Conservation (phyloP, 2,329 filamentous ascomycete genomes). For the Diaporthe sp. region DNA sequence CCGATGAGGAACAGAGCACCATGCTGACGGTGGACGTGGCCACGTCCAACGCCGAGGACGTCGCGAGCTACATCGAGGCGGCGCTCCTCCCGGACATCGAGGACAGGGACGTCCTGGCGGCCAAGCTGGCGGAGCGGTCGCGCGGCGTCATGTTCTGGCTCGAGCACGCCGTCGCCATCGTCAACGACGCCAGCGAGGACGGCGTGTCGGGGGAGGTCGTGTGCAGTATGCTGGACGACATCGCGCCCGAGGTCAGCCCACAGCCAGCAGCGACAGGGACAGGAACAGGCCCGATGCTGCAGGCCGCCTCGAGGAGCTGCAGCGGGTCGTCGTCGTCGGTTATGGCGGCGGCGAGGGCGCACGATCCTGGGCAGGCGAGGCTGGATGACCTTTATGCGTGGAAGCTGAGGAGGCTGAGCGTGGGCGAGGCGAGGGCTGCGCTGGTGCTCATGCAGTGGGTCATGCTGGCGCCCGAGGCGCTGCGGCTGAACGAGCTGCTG, state of each 20-base stretch:
- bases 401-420: slow-evolving; percentile 50
- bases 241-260: slow-evolving; percentile 9
- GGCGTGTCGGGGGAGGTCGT: slow-evolving; percentile 52
- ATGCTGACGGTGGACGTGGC: slow-evolving; percentile 48
- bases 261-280: background rate
- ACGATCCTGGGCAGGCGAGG: background rate
- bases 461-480: slow-evolving; percentile 49
- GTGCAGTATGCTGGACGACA: slow-evolving; percentile 39
- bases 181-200: slow-evolving; percentile 53
- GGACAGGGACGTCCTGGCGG: slow-evolving; percentile 47
- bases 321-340: slow-evolving; percentile 14
- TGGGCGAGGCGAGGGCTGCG: slow-evolving; percentile 48
- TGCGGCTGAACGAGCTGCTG: slow-evolving; percentile 50
- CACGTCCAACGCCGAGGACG: slow-evolving; percentile 50
- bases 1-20: slow-evolving; percentile 11
- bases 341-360: background rate
- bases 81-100: slow-evolving; percentile 51
- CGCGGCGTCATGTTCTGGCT: slow-evolving; percentile 52
- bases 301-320: background rate
- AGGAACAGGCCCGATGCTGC: background rate
- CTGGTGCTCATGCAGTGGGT: slow-evolving; percentile 53
- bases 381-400: slow-evolving; percentile 52
- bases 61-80: slow-evolving; percentile 49
- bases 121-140: slow-evolving; percentile 47
- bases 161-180: slow-evolving; percentile 52